Evolutionary conservation across 164 flowering plant species (phyloP), one percentile per base, ranked within the genome.

Genomic region (Piper betle): DNA sequence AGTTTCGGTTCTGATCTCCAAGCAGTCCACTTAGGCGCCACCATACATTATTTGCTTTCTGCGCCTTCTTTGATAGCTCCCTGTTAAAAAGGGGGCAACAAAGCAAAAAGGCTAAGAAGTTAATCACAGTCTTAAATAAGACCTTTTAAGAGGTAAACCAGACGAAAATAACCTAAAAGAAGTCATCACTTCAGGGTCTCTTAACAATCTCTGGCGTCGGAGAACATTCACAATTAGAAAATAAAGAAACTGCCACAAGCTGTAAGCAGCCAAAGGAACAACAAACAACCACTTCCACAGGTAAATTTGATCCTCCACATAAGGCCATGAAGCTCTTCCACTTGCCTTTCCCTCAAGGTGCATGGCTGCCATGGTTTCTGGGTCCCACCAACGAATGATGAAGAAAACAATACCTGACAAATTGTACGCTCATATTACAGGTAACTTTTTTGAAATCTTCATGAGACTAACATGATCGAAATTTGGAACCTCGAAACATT

Each of bases 161-260:
- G 54, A 67, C 52, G 62, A 61, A 54, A 40, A 52, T 18, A 50
- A 91, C 99, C 97, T 90, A 85, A 88, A 93, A 53, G 97, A 93
- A 62, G 99, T 93, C 99, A 93, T 88, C 62, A 90, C 99, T 79
- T 93, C 97, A 18, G 99, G 99, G 73, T 93, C 99, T 72, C 87
- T 80, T 43, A 93, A 66, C 25, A 93, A 73, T 66, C 99, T 82
- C 65, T 93, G 99, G 39, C 95, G 78, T 53, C 96, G 90, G 7
- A 93, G 79, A 20, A 93, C 99, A 71, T 93, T 70, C 53, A 93
- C 99, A 71, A 93, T 88, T 66, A 93, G 88, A 74, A 84, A 90
- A 74, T 93, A 93, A 42, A 88, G 84, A 69, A 75, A 60, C 74
- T 93, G 99, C 99, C 99, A 93, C 4, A 93, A 71, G 20, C 77